phyloP scores from a whole-genome alignment of 1,284 basidiomycete genomes.

The Bjerkandera adusta region DNA sequence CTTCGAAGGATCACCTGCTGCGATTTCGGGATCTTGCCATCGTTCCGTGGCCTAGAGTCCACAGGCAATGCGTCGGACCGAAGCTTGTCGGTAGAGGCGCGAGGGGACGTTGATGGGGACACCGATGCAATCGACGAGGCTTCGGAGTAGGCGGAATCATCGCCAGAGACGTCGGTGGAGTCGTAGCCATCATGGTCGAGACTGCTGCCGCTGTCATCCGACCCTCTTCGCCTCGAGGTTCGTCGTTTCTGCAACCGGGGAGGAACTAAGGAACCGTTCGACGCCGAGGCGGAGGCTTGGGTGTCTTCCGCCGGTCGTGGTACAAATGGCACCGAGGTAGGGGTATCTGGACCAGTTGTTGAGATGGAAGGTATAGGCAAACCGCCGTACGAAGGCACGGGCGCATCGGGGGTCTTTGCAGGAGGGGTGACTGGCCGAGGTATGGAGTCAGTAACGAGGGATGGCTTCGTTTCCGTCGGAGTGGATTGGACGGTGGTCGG shows the following conservation, averaged over 20 bases:
- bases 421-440: background rate
- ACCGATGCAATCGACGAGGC: slow-evolving; percentile 43
- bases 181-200: slow-evolving; percentile 36
- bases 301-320: slow-evolving; percentile 1
- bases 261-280: slow-evolving; percentile 5
- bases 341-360: slow-evolving; percentile 45
- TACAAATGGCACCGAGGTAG: slow-evolving; percentile 19
- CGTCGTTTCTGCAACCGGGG: slow-evolving; percentile 3
- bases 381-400: slow-evolving; percentile 31
- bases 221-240: slow-evolving; percentile 11
- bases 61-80: background rate
- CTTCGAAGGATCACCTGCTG: slow-evolving; percentile 75
- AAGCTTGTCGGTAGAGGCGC: slow-evolving; percentile 28
- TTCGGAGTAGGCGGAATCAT: slow-evolving; percentile 28
- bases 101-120: slow-evolving; percentile 33
- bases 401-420: slow-evolving; percentile 6
- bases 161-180: slow-evolving; percentile 30
- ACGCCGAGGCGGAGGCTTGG: background rate
- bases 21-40: slow-evolving; percentile 36
- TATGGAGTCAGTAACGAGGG: no score
- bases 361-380: slow-evolving; percentile 52
- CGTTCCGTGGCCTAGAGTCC: slow-evolving; percentile 18
- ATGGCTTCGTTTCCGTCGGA: slow-evolving; percentile 3
- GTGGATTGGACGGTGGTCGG: slow-evolving; percentile 26
- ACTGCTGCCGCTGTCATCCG: slow-evolving; percentile 42